Conservation (phyloP, 2,329 filamentous ascomycete genomes). For the Stachybotrys chlorohalonatus region DNA sequence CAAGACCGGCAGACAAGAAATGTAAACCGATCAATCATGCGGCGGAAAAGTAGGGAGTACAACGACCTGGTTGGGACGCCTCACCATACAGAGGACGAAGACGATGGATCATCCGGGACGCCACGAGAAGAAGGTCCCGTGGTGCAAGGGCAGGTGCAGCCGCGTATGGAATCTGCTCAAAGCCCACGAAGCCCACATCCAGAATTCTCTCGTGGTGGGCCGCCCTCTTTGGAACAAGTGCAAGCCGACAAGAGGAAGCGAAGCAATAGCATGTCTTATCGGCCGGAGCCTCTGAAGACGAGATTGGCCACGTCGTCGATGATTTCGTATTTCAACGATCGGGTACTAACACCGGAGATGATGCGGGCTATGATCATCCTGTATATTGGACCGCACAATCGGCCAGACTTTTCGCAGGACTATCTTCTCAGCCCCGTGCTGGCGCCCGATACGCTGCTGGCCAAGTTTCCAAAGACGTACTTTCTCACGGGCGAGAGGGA, state of each 20-base stretch:
- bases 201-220: conserved; percentile 41
- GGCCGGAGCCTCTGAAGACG: conserved; percentile 58
- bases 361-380: conserved; percentile 99
- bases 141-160: conserved; percentile 2
- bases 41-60: conserved; percentile 84
- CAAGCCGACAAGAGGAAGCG: conserved; percentile 8
- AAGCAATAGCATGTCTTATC: conserved; percentile 33
- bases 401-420: conserved; percentile 86
- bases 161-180: not conserved
- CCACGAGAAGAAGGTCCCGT: conserved; percentile 3
- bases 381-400: conserved; percentile 88
- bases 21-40: conserved; percentile 69
- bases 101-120: conserved; percentile 30
- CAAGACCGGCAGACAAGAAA: conserved; percentile 70
- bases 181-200: conserved; percentile 29
- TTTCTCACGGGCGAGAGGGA: conserved; percentile 93
- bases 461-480: conserved; percentile 87
- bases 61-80: conserved; percentile 76
- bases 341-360: conserved; percentile 92
- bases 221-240: conserved; percentile 18
- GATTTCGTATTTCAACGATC: conserved; percentile 96
- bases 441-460: conserved; percentile 74
- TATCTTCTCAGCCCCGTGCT: conserved; percentile 85
- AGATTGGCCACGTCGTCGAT: conserved; percentile 93
- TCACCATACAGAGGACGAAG: conserved; percentile 69